These are phyloP conservation scores for Diophrys sp. DNA, from an alignment of 73 alveolate genomes.

Conservation along the genomic window DNA sequence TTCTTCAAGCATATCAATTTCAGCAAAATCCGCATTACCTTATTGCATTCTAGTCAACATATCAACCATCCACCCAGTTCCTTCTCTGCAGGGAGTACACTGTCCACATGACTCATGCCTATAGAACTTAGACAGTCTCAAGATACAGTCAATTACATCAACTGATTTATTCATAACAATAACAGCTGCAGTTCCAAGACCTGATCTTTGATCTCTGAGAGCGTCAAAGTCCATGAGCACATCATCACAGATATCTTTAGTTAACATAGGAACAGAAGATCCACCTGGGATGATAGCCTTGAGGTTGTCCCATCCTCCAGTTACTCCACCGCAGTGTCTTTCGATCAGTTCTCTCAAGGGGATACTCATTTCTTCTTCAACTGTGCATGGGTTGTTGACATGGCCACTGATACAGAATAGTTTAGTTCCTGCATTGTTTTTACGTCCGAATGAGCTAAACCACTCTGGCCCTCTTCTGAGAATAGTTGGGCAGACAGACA, in stretches of 20 bases:
- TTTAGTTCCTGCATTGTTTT: slow-evolving; percentile 82
- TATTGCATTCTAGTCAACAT: slow-evolving; percentile 72
- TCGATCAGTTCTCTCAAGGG: slow-evolving; percentile 83
- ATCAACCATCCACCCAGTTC: slow-evolving; percentile 88
- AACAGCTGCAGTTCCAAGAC: slow-evolving; percentile 92
- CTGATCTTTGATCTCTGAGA: slow-evolving; percentile 68
- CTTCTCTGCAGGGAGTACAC: slow-evolving; percentile 93
- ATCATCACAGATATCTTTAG: slow-evolving; percentile 69
- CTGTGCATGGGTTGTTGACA: slow-evolving; percentile 89
- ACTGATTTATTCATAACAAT: slow-evolving; percentile 83
- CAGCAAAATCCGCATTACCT: slow-evolving; percentile 89
- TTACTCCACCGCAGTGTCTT: slow-evolving; percentile 90
- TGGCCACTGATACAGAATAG: slow-evolving; percentile 84
- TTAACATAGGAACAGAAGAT: slow-evolving; percentile 86
- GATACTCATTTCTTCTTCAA: slow-evolving; percentile 87
- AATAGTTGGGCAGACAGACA: slow-evolving; percentile 86
- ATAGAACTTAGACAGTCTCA: slow-evolving; percentile 77
- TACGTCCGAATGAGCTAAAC: slow-evolving; percentile 79
- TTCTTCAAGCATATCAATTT: slow-evolving; percentile 81
- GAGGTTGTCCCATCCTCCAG: slow-evolving; percentile 90
- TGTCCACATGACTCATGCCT: slow-evolving; percentile 87
- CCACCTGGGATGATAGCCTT: slow-evolving; percentile 86
- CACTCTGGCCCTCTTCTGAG: slow-evolving; percentile 84
- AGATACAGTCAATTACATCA: slow-evolving; percentile 81
- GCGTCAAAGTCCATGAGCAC: slow-evolving; percentile 90